These are phyloP conservation scores for Byssothecium circinans DNA, from an alignment of 2,329 filamentous ascomycete genomes.

Conservation along the genomic window DNA sequence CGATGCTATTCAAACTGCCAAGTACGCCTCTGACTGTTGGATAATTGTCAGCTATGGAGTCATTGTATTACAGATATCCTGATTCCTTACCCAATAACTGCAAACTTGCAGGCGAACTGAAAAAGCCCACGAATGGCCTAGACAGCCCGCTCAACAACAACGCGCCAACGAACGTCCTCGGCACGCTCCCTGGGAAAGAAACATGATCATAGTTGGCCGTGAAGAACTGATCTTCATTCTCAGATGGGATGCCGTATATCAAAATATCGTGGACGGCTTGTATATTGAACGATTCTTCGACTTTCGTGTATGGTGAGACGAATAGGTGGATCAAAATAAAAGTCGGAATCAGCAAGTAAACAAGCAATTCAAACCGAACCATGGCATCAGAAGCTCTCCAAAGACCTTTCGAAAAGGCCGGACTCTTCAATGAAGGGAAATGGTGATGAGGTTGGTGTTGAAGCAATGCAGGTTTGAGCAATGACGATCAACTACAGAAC, in stretches of 20 bases:
- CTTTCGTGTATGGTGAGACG: conserved; percentile 87
- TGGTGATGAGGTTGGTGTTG: conserved; percentile 1
- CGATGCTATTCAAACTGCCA: conserved; percentile 72
- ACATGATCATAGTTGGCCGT: conserved; percentile 80
- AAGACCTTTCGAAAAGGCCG: neutral
- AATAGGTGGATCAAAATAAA: conserved; percentile 65
- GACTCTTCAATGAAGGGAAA: neutral
- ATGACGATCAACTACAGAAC: conserved; percentile 1
- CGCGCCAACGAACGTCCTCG: conserved; percentile 84
- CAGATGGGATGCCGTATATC: conserved; percentile 71
- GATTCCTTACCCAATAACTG: conserved; percentile 57
- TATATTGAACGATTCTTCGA: conserved; percentile 97
- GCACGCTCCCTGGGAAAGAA: conserved; percentile 86
- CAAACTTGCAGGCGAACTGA: conserved; percentile 58
- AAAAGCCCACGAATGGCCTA: conserved; percentile 64
- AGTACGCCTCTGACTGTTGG: conserved; percentile 70
- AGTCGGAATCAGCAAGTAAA: conserved; percentile 35
- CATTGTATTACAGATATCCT: neutral
- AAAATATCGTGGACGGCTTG: conserved; percentile 92
- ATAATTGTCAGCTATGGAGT: conserved; percentile 1
- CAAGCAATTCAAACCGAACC: conserved; percentile 25
- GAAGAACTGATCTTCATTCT: conserved; percentile 57
- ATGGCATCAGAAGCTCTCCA: conserved; percentile 16
- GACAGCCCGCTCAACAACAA: conserved; percentile 73
- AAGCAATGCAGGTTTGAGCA: neutral